Percentiles rank a stretch among this genome's conserved stretches.
phyloP scores from a whole-genome alignment of 148 eudicot species.

The Mesembryanthemum crystallinum region DNA sequence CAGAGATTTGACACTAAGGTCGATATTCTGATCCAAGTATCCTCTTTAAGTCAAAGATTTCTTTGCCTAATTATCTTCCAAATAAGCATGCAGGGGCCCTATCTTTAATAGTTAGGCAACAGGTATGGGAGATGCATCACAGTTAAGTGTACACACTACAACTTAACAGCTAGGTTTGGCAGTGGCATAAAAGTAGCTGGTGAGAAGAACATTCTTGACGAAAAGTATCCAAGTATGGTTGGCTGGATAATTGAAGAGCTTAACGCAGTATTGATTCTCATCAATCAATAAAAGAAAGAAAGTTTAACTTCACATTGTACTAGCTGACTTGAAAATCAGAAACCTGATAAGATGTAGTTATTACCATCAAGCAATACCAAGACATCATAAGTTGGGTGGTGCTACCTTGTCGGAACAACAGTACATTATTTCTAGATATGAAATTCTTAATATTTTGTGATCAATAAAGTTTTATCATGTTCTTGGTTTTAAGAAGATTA shows the following conservation, averaged over 20 bases:
- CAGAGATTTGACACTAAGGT: not conserved
- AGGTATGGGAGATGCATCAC: not conserved
- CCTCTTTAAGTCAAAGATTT: not conserved
- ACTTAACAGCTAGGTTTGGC: not conserved
- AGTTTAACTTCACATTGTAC: not conserved
- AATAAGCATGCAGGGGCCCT: not conserved
- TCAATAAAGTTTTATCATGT: too few species aligned
- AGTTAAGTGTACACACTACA: not conserved
- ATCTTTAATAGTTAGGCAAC: not conserved
- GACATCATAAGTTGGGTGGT: too few species aligned
- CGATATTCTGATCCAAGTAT: too few species aligned
- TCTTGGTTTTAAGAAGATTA: too few species aligned
- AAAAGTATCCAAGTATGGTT: not conserved
- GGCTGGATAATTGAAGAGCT: not conserved
- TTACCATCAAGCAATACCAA: not conserved
- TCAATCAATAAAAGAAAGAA: not conserved
- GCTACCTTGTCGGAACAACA: too few species aligned
- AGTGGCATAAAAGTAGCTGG: not conserved
- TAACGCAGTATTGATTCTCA: not conserved
- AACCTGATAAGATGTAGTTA: not conserved
- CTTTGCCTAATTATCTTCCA: not conserved
- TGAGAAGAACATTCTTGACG: not conserved
- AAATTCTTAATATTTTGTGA: too few species aligned
- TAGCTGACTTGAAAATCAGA: not conserved
- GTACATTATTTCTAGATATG: too few species aligned